Base-by-base conservation (phyloP, 441 rosid genomes). In the Adansonia rubrostipa region DNA sequence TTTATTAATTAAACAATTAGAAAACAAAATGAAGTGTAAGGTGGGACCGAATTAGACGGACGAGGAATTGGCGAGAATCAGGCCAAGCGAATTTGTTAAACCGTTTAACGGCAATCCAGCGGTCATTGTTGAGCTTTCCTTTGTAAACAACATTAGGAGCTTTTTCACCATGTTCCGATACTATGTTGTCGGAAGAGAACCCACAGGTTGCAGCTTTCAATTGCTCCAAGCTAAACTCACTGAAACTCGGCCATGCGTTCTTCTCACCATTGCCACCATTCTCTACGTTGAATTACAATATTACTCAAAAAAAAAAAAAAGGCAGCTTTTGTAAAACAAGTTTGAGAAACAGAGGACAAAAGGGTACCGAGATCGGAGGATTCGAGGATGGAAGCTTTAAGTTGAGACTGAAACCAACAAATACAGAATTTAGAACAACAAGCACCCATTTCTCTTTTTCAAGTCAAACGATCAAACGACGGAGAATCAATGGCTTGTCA, bases 111-210 rank as follows among this genome's bases (percentile, higher is more conserved):
- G 94, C 92, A 83, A 91, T 82, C 73, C 80, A 80, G 17, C 87
- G 89, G 36, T 86, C 90, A 63, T 80, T 78, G 19, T 89, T 91
- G 63, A 90, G 89, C 66, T 82, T 87, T 17, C 92, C 92, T 78
- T 84, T 87, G 85, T 84, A 90, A 47, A 90, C 91, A 77, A 89
- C 86, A 64, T 90, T 90, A 7, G 91, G 94, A 57, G 92, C 91
- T 84, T 90, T 89, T 86, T 89, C 89, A 8, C 94, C 92, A 73
- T 90, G 94, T 62, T 90, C 92, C 73, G 94, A 90, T 11, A 90
- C 90, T 80, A 90, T 86, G 87, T 85, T 87, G 28, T 90, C 92
- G 3, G 92, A 63, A 5, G 91, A 89, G 84, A 89, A 90, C 40
- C 88, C 91, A 1, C 81, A 66, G 0, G 94, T 90, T 42, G 94